phyloP scores from a whole-genome alignment of 2,329 filamentous ascomycete species.

The Thielaviopsis populi region DNA sequence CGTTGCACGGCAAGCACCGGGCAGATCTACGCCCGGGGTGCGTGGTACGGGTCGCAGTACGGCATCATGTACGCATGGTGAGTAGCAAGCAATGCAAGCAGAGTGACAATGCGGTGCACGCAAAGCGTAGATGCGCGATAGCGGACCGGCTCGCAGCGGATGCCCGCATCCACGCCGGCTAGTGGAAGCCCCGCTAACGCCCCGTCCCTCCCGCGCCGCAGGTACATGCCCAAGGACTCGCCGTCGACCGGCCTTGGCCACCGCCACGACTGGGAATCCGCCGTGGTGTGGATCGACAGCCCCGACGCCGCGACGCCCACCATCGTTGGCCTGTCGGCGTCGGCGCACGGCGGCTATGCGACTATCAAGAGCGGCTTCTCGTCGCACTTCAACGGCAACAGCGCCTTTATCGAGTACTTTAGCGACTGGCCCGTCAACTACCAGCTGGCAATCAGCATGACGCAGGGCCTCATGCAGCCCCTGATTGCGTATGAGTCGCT shows the following conservation, averaged over 20 bases:
- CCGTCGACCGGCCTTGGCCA: conserved; percentile 24
- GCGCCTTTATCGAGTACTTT: conserved; percentile 24
- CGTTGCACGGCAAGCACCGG: conserved; percentile 25
- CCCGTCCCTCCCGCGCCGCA: background rate
- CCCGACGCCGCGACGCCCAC: conserved; percentile 20
- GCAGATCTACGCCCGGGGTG: conserved; percentile 28
- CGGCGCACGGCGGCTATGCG: conserved; percentile 26
- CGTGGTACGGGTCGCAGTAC: conserved; percentile 21
- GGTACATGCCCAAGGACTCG: conserved; percentile 32
- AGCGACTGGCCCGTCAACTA: conserved; percentile 23
- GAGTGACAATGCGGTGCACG: background rate
- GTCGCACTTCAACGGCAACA: conserved; percentile 11
- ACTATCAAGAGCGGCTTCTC: conserved; percentile 17
- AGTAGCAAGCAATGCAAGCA: background rate
- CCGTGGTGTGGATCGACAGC: conserved; percentile 24
- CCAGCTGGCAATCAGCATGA: conserved; percentile 25
- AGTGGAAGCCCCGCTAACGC: background rate
- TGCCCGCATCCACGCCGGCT: too few relatives aligned
- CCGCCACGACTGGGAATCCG: conserved; percentile 29
- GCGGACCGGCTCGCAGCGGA: too few relatives aligned
- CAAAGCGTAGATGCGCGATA: background rate
- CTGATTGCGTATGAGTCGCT: conserved; percentile 32
- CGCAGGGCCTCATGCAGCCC: conserved; percentile 26
- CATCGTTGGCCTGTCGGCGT: conserved; percentile 27
- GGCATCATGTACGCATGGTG: conserved; percentile 30